Evolutionary conservation across 1,284 basidiomycete genomes (phyloP).

Genomic region (Phlebopus sp.): DNA sequence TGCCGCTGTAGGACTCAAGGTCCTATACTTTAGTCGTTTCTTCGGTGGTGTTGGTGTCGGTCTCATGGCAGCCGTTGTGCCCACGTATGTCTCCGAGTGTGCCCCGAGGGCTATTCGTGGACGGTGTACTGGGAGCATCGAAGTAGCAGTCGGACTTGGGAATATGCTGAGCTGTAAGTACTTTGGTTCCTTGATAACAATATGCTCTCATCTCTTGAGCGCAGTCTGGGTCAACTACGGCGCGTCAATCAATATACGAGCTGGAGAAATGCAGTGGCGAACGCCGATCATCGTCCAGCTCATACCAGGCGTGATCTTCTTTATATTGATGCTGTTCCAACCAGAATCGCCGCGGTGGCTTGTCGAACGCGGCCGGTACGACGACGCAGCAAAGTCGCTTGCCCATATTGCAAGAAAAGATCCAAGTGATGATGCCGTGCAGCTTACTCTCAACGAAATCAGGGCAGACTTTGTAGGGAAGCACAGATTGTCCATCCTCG

Average conservation of each 20-base stretch:
- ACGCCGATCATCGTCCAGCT: conserved; percentile 54
- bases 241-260: conserved; percentile 34
- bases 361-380: conserved; percentile 50
- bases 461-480: conserved; percentile 48
- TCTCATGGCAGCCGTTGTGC: conserved; percentile 52
- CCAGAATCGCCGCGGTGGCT: conserved; percentile 64
- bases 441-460: conserved; percentile 50
- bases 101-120: conserved; percentile 56
- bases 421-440: conserved; percentile 40
- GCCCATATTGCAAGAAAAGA: conserved; percentile 45
- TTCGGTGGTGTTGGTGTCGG: conserved; percentile 48
- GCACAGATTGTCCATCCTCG: conserved; percentile 33
- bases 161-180: conserved; percentile 49
- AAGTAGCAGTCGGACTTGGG: conserved; percentile 50
- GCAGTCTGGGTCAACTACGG: conserved; percentile 52
- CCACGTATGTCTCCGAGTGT: conserved; percentile 58
- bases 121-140: conserved; percentile 54
- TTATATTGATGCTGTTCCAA: conserved; percentile 47
- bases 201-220: conserved; percentile 1
- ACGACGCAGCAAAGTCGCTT: conserved; percentile 49
- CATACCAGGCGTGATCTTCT: conserved; percentile 49
- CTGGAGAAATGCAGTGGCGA: conserved; percentile 48
- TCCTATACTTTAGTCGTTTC: conserved; percentile 49
- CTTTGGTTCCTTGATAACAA: conserved; percentile 1
- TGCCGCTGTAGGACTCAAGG: conserved; percentile 34